These are phyloP conservation scores for Stephania japonica DNA, from an alignment of 164 flowering plant genomes.

Conservation along the genomic window DNA sequence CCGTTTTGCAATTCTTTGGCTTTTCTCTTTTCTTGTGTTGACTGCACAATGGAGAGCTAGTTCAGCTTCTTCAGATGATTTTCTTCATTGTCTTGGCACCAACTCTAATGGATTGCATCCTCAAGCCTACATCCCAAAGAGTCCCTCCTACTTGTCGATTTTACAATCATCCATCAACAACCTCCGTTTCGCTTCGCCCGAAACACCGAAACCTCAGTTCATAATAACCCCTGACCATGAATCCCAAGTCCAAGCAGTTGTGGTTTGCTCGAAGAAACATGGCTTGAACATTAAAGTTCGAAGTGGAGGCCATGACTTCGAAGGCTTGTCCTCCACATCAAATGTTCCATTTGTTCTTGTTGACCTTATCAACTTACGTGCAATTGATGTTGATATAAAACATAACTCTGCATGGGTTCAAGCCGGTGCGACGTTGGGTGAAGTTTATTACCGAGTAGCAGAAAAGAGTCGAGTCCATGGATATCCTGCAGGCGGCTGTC, in stretches of 20 bases:
- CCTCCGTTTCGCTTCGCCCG: neutral
- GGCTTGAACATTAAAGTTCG: neutral
- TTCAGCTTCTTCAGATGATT: neutral
- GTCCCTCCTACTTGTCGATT: neutral
- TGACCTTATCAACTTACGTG: neutral
- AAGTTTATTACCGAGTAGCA: conserved; percentile 9
- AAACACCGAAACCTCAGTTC: neutral
- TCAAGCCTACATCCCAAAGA: neutral
- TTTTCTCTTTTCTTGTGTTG: too few species aligned
- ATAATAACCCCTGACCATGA: neutral
- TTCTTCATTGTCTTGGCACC: neutral
- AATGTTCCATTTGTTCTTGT: neutral
- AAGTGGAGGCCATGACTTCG: conserved; percentile 5
- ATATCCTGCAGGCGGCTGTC: conserved; percentile 4
- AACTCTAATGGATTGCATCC: neutral
- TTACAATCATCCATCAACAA: neutral
- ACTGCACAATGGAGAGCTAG: too few species aligned
- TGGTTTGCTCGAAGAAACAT: neutral
- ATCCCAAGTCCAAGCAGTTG: conserved; percentile 3
- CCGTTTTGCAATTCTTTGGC: too few species aligned
- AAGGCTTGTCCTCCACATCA: neutral
- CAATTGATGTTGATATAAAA: neutral
- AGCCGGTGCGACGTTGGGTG: neutral
- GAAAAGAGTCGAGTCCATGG: conserved; percentile 2
- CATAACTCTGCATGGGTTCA: conserved; percentile 6